Percentiles rank a stretch among this genome's conserved stretches.
phyloP scores from a whole-genome alignment of 148 eudicot genomes.

The Chenopodium album region DNA sequence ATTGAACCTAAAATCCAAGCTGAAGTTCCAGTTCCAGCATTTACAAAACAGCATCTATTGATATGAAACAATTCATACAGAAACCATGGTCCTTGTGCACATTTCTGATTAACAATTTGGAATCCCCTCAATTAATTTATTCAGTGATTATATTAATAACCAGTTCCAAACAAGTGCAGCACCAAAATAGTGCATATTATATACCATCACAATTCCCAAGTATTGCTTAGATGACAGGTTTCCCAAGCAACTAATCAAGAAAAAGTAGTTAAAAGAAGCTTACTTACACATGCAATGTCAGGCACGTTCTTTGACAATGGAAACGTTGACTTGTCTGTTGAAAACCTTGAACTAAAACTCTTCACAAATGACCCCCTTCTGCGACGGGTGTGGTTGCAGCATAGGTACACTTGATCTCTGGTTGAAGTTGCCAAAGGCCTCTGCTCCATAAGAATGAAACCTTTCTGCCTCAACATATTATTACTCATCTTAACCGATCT shows the following conservation, averaged over 20 bases:
- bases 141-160: background rate
- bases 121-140: background rate
- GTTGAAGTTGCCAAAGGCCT: slow-evolving; percentile 21
- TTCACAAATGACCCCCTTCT: slow-evolving; percentile 37
- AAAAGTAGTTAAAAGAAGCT: slow-evolving; percentile 25
- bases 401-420: slow-evolving; percentile 27
- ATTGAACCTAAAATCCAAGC: background rate
- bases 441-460: slow-evolving; percentile 21
- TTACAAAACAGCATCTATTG: background rate
- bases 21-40: background rate
- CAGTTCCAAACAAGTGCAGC: background rate
- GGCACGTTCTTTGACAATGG: slow-evolving; percentile 40
- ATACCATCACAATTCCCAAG: background rate
- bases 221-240: slow-evolving; percentile 4
- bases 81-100: background rate
- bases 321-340: slow-evolving; percentile 55
- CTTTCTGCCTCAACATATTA: slow-evolving; percentile 27
- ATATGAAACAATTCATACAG: background rate
- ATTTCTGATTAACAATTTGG: background rate
- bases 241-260: background rate
- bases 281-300: slow-evolving; percentile 54
- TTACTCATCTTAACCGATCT: slow-evolving; percentile 31
- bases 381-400: slow-evolving; percentile 41
- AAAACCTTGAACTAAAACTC: slow-evolving; percentile 45
- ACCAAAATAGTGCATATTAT: background rate